Percentiles rank a stretch among this genome's conserved stretches.
Evolutionary conservation across 140 eudicot genomes (phyloP).

Genomic region (Erigeron philadelphicus): DNA sequence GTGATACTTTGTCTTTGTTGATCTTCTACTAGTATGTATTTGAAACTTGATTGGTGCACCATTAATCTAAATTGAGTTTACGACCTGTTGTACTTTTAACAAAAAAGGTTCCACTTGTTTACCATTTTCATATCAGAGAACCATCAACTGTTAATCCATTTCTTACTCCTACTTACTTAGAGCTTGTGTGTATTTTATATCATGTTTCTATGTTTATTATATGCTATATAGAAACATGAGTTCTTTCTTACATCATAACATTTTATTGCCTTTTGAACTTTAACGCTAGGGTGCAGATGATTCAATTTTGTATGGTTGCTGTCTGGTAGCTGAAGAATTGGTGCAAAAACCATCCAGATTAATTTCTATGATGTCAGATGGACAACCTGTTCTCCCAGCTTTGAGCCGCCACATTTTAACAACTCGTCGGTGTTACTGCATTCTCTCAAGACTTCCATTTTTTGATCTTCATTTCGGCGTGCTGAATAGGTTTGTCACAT

Average conservation of each 20-base stretch:
- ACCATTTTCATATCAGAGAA: neutral
- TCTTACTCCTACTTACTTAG: neutral
- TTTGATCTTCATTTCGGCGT: slow-evolving; percentile 96
- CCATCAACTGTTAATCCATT: slow-evolving; percentile 2
- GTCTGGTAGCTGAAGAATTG: slow-evolving; percentile 86
- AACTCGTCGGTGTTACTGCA: slow-evolving; percentile 92
- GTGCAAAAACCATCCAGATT: slow-evolving; percentile 80
- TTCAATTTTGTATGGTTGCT: slow-evolving; percentile 92
- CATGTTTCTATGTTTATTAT: slow-evolving; percentile 15
- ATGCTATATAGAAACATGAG: slow-evolving; percentile 8
- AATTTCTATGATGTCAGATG: slow-evolving; percentile 70
- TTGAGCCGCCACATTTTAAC: slow-evolving; percentile 71
- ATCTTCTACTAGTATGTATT: slow-evolving; percentile 6
- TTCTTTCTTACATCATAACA: slow-evolving; percentile 16
- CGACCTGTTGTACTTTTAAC: neutral
- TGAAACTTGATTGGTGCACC: slow-evolving; percentile 11
- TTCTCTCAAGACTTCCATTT: slow-evolving; percentile 88
- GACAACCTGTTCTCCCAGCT: slow-evolving; percentile 39
- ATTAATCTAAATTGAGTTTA: slow-evolving; percentile 2
- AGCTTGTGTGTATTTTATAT: slow-evolving; percentile 11
- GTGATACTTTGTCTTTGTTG: neutral
- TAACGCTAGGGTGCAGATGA: slow-evolving; percentile 77
- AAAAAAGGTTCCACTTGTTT: slow-evolving; percentile 4
- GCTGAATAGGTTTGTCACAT: slow-evolving; percentile 58
- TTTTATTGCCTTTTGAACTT: slow-evolving; percentile 14